These are phyloP conservation scores for Dioscorea zingiberensis DNA, from an alignment of 106 monocot genomes.

Conservation along the genomic window DNA sequence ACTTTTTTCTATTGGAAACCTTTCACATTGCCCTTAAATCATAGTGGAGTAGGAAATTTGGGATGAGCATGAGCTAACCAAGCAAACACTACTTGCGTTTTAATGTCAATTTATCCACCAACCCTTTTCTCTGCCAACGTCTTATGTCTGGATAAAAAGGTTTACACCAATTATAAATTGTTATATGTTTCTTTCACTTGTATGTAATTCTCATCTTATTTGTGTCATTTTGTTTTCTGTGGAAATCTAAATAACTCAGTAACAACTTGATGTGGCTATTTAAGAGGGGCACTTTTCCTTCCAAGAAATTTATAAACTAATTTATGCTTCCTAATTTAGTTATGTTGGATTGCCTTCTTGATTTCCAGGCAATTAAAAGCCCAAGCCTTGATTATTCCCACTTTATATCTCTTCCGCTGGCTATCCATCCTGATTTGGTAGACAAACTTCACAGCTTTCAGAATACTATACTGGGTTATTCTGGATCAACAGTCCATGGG, in stretches of 20 bases:
- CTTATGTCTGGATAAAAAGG: not conserved
- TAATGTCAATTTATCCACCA: not conserved
- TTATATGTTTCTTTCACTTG: not conserved
- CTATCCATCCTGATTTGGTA: constrained; percentile 61
- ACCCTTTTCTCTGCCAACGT: not conserved
- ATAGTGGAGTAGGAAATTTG: no score
- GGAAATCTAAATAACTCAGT: not conserved
- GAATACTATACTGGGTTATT: constrained; percentile 51
- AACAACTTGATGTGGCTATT: not conserved
- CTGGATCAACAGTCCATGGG: constrained; percentile 9
- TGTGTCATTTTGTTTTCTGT: not conserved
- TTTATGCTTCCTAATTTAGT: not conserved
- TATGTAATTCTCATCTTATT: not conserved
- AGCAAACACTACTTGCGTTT: no score
- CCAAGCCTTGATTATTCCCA: constrained; percentile 85
- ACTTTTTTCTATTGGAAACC: no score
- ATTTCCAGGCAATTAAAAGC: constrained; percentile 61
- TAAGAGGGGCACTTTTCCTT: not conserved
- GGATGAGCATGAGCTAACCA: no score
- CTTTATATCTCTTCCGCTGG: constrained; percentile 90
- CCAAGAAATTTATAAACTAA: not conserved
- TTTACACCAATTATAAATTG: no score
- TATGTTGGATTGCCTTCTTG: not conserved
- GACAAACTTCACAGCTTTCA: constrained; percentile 73
- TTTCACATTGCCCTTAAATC: not conserved